Conservation (phyloP, 306 rosid genomes). For the barrel medic (Medicago truncatula) region DNA sequence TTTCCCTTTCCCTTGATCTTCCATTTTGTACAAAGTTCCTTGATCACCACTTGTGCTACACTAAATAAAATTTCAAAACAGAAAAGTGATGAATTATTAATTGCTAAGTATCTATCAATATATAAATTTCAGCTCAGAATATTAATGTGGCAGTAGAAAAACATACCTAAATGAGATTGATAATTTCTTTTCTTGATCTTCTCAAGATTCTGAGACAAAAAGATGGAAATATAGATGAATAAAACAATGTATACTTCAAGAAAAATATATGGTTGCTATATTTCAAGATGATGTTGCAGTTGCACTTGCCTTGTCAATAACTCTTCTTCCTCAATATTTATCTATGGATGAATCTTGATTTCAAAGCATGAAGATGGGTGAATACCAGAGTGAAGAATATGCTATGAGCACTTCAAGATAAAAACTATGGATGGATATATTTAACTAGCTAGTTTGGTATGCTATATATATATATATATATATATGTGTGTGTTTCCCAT, state of each 20-base stretch:
- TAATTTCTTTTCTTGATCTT: constrained; percentile 6
- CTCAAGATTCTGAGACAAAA: background rate
- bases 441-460: background rate
- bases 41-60: background rate
- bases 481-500: background rate
- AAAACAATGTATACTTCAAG: background rate
- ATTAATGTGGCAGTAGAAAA: background rate
- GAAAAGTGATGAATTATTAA: background rate
- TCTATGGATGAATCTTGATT: no score
- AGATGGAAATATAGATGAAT: background rate
- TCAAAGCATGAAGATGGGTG: background rate
- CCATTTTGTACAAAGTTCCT: background rate
- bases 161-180: background rate
- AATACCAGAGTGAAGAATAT: background rate
- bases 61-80: background rate
- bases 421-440: background rate
- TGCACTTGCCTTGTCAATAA: background rate
- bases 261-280: background rate
- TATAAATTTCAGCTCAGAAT: background rate
- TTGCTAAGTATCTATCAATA: background rate
- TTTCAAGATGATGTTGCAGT: background rate
- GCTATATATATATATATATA: no score
- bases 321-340: background rate
- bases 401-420: constrained; percentile 1
- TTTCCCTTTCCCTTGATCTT: constrained; percentile 13